Evolutionary conservation across 148 eudicot genomes (phyloP), one percentile per base, ranked within the genome.

Genomic region (Rhododendron simsii): DNA sequence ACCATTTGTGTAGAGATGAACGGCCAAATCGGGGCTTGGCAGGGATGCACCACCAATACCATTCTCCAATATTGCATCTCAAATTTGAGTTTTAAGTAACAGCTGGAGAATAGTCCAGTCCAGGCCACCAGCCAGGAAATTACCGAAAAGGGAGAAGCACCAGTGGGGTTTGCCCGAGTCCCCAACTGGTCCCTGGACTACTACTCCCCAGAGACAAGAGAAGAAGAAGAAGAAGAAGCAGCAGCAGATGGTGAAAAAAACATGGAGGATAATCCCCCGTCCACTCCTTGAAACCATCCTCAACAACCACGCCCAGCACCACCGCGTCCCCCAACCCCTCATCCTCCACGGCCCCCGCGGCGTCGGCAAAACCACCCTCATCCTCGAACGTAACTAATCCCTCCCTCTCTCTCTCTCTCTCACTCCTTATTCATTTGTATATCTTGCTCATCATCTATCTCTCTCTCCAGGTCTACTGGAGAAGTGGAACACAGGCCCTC

Each of bases 311-410:
- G 98, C 91, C 55, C 96, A 92, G 67, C 99, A 93, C 87, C 98
- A 94, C 89, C 96, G 94, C 10, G 98, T 95, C 71, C 95, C 93
- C 41, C 98, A 95, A 21, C 96, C 99, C 47, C 96, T 96, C 82
- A 81, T 96, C 86, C 94, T 96, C 84, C 99, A 95, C 84, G 99
- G 99, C 83, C 99, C 99, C 45, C 94, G 99, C 26, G 99, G 99
- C 75, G 94, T 92, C 47, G 99, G 99, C 88, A 96, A 96, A 93
- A 95, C 99, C 88, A 93, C 99, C 84, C 95, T 96, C 92, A 88
- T 96, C 71, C 96, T 94, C 50, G 95, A 96, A 78, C 97, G 99
- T 95, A 93, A 61, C 1, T 37, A 4, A 10, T 15, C 33, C 16
- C 55, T 3, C 18, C 7, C 69, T 59, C 55, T 13, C 77, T 57